A percentile compares a stretch with the other conserved stretches of the same genome.
phyloP scores from a whole-genome alignment of 2,329 filamentous ascomycete species.

The Nigrospora sphaerica region DNA sequence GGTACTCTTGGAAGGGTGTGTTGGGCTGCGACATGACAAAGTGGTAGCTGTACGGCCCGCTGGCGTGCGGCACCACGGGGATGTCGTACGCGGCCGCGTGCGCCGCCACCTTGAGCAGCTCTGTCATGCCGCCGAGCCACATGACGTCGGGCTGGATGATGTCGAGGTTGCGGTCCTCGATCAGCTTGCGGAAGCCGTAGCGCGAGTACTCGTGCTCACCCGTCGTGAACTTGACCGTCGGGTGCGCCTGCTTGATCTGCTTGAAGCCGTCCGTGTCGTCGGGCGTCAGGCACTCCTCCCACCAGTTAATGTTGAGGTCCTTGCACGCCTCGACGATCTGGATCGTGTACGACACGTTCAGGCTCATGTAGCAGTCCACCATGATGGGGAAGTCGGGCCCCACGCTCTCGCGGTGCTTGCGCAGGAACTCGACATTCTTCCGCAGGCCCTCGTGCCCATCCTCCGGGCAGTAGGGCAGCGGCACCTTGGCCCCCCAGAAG shows the following conservation, averaged over 20 bases:
- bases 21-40: conserved; percentile 92
- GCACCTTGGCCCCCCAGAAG: conserved; percentile 86
- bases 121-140: conserved; percentile 92
- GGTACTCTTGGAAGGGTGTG: conserved; percentile 91
- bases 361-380: conserved; percentile 95
- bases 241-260: conserved; percentile 84
- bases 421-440: conserved; percentile 87
- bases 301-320: conserved; percentile 89
- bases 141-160: conserved; percentile 95
- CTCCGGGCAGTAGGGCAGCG: conserved; percentile 81
- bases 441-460: conserved; percentile 74
- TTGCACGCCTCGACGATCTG: conserved; percentile 71
- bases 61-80: conserved; percentile 90
- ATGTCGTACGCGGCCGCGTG: conserved; percentile 92
- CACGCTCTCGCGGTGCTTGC: conserved; percentile 75
- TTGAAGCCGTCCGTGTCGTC: conserved; percentile 90
- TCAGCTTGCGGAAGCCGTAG: conserved; percentile 90
- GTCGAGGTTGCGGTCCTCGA: conserved; percentile 85
- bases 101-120: conserved; percentile 80
- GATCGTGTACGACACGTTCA: conserved; percentile 89
- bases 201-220: conserved; percentile 94
- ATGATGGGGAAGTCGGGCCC: conserved; percentile 88
- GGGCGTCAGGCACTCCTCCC: conserved; percentile 88
- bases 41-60: conserved; percentile 91
- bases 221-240: conserved; percentile 87